Percentiles rank a stretch among this genome's conserved stretches.
Evolutionary conservation across 2,329 filamentous ascomycete species (phyloP).

Genomic region (Penicillium oxalicum): DNA sequence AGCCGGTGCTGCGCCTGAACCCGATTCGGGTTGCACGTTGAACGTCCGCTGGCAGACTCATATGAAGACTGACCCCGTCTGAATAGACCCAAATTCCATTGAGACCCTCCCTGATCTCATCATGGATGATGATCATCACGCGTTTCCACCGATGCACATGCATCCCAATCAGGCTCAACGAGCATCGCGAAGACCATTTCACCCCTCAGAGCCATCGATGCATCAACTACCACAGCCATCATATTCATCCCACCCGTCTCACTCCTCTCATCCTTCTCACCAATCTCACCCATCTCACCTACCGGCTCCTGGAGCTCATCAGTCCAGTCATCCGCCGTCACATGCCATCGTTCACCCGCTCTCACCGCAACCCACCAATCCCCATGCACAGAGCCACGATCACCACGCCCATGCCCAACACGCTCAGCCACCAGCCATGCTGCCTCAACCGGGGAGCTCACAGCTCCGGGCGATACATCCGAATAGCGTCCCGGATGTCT

Average conservation of each 20-base stretch:
- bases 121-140: conserved; percentile 20
- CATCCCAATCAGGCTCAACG: conserved; percentile 5
- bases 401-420: neutral
- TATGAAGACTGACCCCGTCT: neutral
- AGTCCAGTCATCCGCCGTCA: neutral
- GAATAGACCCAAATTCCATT: conserved; percentile 20
- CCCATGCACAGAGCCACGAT: neutral
- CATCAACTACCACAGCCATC: neutral
- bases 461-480: neutral
- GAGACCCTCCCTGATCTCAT: conserved; percentile 23
- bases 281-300: neutral
- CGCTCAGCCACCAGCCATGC: neutral
- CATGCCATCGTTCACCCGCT: neutral
- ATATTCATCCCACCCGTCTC: neutral
- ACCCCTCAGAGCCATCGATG: conserved; percentile 8
- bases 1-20: too few species aligned
- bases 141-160: conserved; percentile 14
- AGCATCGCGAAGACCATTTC: conserved; percentile 1
- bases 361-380: neutral
- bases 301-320: neutral
- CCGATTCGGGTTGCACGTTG: too few species aligned
- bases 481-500: conserved; percentile 10
- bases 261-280: neutral
- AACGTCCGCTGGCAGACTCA: too few species aligned
- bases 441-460: neutral